Percentiles rank a stretch among this genome's conserved stretches.
These are phyloP conservation scores for Boletus rubescentipes DNA, from an alignment of 768 basidiomycete genomes.

Conservation along the genomic window DNA sequence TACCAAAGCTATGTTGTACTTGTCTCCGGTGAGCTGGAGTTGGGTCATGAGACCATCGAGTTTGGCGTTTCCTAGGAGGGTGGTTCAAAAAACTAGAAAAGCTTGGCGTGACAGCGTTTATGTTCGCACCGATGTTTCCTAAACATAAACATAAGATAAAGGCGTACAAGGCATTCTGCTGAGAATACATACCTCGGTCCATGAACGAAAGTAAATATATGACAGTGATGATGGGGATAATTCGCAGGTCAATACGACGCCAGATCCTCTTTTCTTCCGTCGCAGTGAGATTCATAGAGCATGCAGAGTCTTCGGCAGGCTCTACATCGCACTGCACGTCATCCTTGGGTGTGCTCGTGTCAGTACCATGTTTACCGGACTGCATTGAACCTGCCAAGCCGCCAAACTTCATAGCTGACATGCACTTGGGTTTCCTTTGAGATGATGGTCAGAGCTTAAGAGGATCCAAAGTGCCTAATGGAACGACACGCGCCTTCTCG, in stretches of 20 bases:
- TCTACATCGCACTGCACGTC: background rate
- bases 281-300: background rate
- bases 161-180: background rate
- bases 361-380: background rate
- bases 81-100: background rate
- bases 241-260: conserved; percentile 1
- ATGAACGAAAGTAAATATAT: conserved; percentile 3
- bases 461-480: background rate
- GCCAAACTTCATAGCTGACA: background rate
- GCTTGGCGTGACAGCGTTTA: background rate
- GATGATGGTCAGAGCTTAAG: too few species aligned
- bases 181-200: background rate
- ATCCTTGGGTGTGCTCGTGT: background rate
- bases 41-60: conserved; percentile 2
- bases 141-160: background rate
- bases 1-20: conserved; percentile 2
- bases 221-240: conserved; percentile 2
- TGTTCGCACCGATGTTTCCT: conserved; percentile 2
- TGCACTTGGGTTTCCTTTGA: background rate
- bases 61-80: conserved; percentile 1
- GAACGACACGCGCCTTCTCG: background rate
- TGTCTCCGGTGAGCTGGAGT: background rate
- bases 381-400: background rate
- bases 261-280: background rate
- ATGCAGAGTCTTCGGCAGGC: background rate